Evolutionary conservation across 495 filamentous ascomycete species (phyloP).

Genomic region (Aspergillus affinis): DNA sequence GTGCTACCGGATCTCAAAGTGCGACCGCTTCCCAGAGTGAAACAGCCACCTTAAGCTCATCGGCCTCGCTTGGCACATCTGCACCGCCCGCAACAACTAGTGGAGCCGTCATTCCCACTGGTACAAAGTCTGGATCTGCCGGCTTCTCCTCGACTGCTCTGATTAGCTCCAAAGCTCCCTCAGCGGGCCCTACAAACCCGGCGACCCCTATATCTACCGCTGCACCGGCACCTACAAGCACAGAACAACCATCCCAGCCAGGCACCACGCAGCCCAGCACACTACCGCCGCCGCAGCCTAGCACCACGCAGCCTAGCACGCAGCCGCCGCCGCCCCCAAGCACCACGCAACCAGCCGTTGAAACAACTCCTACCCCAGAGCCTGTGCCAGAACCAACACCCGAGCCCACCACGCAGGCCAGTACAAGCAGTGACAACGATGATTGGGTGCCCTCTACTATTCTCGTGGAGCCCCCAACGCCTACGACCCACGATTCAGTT

Average conservation of each 20-base stretch:
- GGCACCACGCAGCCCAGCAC: not conserved
- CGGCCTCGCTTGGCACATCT: not conserved
- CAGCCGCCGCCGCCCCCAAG: not conserved
- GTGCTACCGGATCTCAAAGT: not conserved
- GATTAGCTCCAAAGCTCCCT: slow-evolving; percentile 1
- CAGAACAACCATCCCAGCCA: slow-evolving; percentile 1
- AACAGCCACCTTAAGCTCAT: not conserved
- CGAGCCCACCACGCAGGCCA: slow-evolving; percentile 6
- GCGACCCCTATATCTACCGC: slow-evolving; percentile 14
- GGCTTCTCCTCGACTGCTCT: not conserved
- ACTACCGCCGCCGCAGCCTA: not conserved
- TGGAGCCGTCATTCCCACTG: not conserved
- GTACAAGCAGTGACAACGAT: slow-evolving; percentile 23
- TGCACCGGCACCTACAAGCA: slow-evolving; percentile 13
- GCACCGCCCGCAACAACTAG: not conserved
- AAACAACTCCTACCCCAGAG: slow-evolving; percentile 11
- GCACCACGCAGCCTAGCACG: slow-evolving; percentile 7
- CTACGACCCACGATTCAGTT: slow-evolving; percentile 21
- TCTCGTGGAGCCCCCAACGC: slow-evolving; percentile 23
- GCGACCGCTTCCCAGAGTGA: not conserved
- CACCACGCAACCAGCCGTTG: slow-evolving; percentile 5
- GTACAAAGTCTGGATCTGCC: not conserved
- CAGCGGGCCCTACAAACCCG: not conserved
- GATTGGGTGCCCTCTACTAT: slow-evolving; percentile 27
- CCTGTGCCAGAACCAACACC: slow-evolving; percentile 7